These are phyloP conservation scores for Corynespora cassiicola DNA, from an alignment of 2,329 filamentous ascomycete species.

Conservation along the genomic window DNA sequence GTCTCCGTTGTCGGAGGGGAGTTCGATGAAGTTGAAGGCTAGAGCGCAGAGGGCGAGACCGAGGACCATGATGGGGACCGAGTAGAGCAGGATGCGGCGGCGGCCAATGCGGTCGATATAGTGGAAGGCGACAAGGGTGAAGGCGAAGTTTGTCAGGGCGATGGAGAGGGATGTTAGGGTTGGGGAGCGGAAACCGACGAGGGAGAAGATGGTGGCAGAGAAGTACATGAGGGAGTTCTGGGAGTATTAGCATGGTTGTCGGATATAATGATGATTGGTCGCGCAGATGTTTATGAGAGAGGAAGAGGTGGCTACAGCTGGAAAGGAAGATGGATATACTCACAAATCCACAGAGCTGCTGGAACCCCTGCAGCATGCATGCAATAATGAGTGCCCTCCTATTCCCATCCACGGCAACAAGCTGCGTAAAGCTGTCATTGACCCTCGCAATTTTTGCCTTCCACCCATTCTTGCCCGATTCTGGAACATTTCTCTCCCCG, in stretches of 20 bases:
- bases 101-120: conserved; percentile 53
- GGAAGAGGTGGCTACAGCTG: neutral
- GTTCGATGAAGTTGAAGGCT: conserved; percentile 71
- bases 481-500: conserved; percentile 40
- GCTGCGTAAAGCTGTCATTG: conserved; percentile 61
- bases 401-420: conserved; percentile 57
- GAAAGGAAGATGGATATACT: conserved; percentile 21
- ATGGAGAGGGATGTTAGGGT: conserved; percentile 54
- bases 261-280: neutral
- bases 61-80: conserved; percentile 81
- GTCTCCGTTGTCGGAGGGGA: conserved; percentile 40
- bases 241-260: neutral
- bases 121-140: conserved; percentile 54
- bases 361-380: conserved; percentile 83
- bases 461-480: conserved; percentile 34
- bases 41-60: conserved; percentile 75
- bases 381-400: conserved; percentile 81
- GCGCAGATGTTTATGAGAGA: neutral
- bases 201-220: conserved; percentile 54
- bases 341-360: conserved; percentile 76
- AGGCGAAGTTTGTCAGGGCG: conserved; percentile 53
- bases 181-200: conserved; percentile 54
- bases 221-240: conserved; percentile 58
- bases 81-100: conserved; percentile 74
- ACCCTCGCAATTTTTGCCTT: conserved; percentile 53